Base-by-base conservation (phyloP, 1,284 basidiomycete genomes). In the Ganoderma sinense region DNA sequence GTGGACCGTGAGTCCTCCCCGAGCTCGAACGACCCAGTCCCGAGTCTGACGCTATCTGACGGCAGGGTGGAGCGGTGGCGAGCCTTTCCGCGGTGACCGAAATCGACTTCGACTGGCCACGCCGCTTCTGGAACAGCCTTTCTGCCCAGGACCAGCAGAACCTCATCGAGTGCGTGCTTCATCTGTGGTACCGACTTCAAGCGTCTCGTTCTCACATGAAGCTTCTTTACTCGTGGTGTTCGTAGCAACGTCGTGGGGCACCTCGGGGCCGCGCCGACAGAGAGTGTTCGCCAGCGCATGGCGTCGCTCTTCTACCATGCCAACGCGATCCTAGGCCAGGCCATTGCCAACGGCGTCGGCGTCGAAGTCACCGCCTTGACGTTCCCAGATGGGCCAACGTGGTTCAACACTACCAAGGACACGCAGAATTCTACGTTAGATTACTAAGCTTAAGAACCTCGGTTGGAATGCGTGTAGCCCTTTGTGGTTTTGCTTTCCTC, bases 101-200 rank as follows among this genome's bases (percentile, higher is more conserved):
- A 62, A 73, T 83, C 70, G 85, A 86, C 75, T 86, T 86, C 66
- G 81, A 81, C 67, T 85, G 84, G 78, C 83, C 85, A 4, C 76
- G 83, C 26, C 78, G 75, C 18, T 81, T 86, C 72, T 80, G 78
- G 78, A 79, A 80, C 64, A 80, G 82, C 36, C 82, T 85, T 56
- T 81, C 81, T 29, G 78, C 80, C 53, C 76, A 75, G 33, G 81
- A 82, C 69, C 78, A 81, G 67, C 73, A 80, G 68, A 80, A 82
- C 64, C 78, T 83, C 64, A 79, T 85, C 74, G 76, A 75, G 79
- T 78, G 41, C 62, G 74, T 18, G 48, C 36, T 14, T 14, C 48
- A 5, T 53, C 11, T 53, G 0, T 29, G 8, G 23, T 18, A 11
- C 59, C 23, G 5, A 23, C 40, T 23, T 14, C 5, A 13, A 43